These are phyloP conservation scores for Microglena sp. DNA, from an alignment of 139 green algal genomes.

Conservation along the genomic window DNA sequence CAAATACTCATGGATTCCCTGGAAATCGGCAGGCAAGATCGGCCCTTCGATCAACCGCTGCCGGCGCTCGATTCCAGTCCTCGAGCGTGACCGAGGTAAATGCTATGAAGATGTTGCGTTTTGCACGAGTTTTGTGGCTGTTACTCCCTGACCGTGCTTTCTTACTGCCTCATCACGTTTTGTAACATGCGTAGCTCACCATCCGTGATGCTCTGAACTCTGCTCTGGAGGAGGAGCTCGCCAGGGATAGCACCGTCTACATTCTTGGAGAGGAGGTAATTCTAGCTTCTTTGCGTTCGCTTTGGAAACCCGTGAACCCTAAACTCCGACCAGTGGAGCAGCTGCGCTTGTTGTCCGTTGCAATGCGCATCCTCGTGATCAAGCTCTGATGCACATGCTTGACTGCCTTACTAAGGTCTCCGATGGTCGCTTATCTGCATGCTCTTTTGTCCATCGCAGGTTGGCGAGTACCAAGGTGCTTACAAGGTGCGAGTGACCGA, in stretches of 20 bases:
- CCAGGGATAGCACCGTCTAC: conserved; percentile 85
- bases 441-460: conserved; percentile 31
- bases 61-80: no score
- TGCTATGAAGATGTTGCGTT: no score
- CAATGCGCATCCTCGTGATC: background rate
- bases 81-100: no score
- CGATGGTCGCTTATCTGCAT: background rate
- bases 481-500: conserved; percentile 75
- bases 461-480: conserved; percentile 93
- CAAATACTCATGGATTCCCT: no score
- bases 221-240: conserved; percentile 96
- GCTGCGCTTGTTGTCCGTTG: background rate
- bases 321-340: no score
- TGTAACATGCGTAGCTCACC: conserved; percentile 93
- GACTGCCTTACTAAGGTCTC: no score
- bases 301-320: conserved; percentile 2
- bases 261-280: conserved; percentile 93
- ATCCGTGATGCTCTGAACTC: conserved; percentile 95
- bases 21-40: no score
- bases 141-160: no score
- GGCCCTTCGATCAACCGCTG: no score
- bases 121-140: no score
- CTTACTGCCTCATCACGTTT: no score
- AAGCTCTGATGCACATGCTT: no score
- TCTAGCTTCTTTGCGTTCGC: background rate